Percentiles rank a stretch among this genome's conserved stretches.
phyloP scores from a whole-genome alignment of 768 basidiomycete genomes.

The Ramaria rubella region DNA sequence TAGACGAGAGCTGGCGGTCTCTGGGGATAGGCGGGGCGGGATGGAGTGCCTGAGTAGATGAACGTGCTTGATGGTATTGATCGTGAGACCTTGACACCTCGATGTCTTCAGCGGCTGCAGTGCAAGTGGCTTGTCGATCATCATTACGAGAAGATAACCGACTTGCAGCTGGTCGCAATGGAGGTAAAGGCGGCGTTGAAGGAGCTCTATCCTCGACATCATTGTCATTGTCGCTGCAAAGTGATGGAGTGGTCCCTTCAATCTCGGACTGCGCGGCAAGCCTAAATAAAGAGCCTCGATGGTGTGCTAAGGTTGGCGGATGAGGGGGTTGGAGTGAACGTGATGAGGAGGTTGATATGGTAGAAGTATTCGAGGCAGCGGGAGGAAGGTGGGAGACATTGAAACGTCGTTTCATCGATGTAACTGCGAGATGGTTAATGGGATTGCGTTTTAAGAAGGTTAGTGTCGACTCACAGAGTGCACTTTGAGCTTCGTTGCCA shows the following conservation, averaged over 20 bases:
- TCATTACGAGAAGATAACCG: not conserved
- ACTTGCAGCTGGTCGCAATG: not conserved
- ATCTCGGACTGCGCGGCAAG: conserved; percentile 33
- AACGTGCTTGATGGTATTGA: not conserved
- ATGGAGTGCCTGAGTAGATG: not conserved
- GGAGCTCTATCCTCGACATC: conserved; percentile 42
- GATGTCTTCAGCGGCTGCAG: not conserved
- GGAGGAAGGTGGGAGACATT: conserved; percentile 24
- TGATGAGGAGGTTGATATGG: conserved; percentile 12
- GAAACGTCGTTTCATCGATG: conserved; percentile 34
- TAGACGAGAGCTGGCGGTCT: not conserved
- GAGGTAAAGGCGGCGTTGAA: conserved; percentile 41
- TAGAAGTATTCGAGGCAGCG: not conserved
- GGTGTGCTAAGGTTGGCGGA: conserved; percentile 20
- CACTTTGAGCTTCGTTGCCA: conserved; percentile 15
- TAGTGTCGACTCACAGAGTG: conserved; percentile 28
- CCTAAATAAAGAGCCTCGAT: conserved; percentile 13
- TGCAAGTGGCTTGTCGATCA: not conserved
- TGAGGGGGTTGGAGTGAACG: conserved; percentile 23
- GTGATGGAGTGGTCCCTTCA: conserved; percentile 54
- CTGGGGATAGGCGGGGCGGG: not conserved
- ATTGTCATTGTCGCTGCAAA: conserved; percentile 67
- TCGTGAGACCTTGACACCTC: not conserved
- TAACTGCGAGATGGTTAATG: conserved; percentile 15
- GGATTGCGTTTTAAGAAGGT: not conserved